Percentiles rank a stretch among this genome's conserved stretches.
These are phyloP conservation scores for Mortierella sp. DNA, from an alignment of 371 early-diverging fungal species.

Conservation along the genomic window DNA sequence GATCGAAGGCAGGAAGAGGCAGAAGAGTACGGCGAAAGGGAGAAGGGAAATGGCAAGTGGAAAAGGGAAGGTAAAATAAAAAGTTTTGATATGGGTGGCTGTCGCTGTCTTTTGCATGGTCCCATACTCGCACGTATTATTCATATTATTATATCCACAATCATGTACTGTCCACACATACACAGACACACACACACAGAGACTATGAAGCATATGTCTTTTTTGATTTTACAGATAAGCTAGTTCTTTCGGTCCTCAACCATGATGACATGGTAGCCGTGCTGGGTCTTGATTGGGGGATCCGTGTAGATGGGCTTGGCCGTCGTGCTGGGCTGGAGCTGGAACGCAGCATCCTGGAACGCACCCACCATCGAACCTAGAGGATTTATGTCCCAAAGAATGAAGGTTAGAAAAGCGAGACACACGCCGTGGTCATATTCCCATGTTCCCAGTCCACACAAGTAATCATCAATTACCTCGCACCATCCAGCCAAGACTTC, in stretches of 20 bases:
- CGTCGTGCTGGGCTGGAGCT: slow-evolving; percentile 77
- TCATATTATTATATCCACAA: no score
- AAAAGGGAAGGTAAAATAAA: background rate
- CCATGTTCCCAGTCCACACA: no score
- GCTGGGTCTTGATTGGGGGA: slow-evolving; percentile 76
- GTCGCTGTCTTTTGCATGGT: no score
- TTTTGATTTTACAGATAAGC: no score
- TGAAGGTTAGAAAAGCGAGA: background rate
- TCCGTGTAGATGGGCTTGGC: slow-evolving; percentile 80
- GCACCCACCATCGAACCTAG: slow-evolving; percentile 86
- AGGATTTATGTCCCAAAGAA: background rate
- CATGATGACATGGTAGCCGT: slow-evolving; percentile 89
- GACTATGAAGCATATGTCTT: no score
- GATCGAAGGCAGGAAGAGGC: slow-evolving; percentile 1
- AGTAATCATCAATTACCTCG: no score
- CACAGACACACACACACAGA: background rate
- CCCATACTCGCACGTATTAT: no score
- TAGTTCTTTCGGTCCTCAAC: slow-evolving; percentile 73
- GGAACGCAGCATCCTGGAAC: slow-evolving; percentile 94
- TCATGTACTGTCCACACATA: no score
- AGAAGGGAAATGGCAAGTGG: background rate
- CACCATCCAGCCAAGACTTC: slow-evolving; percentile 85
- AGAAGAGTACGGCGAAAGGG: slow-evolving; percentile 2
- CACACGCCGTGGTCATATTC: no score
- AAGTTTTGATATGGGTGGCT: no score